Evolutionary conservation across 1,284 basidiomycete genomes (phyloP).

Genomic region (Schizophyllum amplum): DNA sequence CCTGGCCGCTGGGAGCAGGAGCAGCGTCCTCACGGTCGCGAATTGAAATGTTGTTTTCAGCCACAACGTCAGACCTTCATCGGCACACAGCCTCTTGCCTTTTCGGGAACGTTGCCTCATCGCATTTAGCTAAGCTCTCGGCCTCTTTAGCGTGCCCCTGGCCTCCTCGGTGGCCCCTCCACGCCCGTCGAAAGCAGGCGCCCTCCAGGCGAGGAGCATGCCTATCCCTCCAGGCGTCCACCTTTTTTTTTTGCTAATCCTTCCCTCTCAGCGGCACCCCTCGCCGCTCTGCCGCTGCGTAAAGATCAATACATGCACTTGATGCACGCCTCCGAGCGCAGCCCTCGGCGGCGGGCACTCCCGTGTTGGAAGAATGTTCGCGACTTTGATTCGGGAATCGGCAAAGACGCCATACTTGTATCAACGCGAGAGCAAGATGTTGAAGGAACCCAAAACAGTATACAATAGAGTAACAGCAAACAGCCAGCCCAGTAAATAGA

Average conservation of each 20-base stretch:
- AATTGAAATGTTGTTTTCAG: too few species aligned
- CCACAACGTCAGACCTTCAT: background rate
- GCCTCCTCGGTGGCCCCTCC: too few species aligned
- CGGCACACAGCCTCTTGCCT: background rate
- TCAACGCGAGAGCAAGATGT: background rate
- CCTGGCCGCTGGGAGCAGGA: too few species aligned
- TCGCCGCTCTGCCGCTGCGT: background rate
- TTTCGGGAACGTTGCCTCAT: background rate
- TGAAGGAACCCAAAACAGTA: background rate
- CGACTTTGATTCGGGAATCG: background rate
- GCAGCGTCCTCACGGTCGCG: too few species aligned
- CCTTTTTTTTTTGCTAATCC: too few species aligned
- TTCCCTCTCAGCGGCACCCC: too few species aligned
- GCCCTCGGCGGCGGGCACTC: background rate
- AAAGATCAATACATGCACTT: background rate
- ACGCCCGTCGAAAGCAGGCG: background rate
- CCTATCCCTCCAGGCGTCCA: too few species aligned
- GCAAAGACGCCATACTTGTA: background rate
- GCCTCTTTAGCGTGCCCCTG: too few species aligned
- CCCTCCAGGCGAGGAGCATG: too few species aligned
- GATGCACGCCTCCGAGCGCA: background rate
- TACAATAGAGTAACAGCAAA: background rate
- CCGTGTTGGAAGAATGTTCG: background rate
- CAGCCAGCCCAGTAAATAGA: background rate
- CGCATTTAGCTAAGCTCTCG: background rate